Conservation (phyloP, 352 stramenopile species). For the Phytophthora litchii region DNA sequence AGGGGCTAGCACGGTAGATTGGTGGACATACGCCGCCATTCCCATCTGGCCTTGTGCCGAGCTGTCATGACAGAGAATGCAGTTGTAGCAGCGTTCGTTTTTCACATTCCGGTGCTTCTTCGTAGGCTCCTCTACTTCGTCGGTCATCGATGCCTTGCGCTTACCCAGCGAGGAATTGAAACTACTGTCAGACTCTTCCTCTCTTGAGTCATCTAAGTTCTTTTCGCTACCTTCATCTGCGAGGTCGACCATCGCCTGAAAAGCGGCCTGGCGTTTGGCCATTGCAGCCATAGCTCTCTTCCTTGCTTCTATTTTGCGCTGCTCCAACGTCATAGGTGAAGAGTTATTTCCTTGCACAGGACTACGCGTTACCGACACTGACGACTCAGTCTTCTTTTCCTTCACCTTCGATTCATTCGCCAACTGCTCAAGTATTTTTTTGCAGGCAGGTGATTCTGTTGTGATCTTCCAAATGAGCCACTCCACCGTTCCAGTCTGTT, state of each 20-base stretch:
- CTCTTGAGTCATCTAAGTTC: conserved; percentile 30
- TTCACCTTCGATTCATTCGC: conserved; percentile 39
- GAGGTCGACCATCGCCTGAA: conserved; percentile 85
- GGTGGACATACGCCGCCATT: conserved; percentile 84
- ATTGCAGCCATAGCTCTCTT: conserved; percentile 81
- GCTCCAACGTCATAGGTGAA: conserved; percentile 60
- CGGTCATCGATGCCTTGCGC: conserved; percentile 41
- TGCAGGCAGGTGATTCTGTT: conserved; percentile 49
- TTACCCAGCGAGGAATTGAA: conserved; percentile 65
- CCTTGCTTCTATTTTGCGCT: conserved; percentile 79
- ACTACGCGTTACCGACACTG: conserved; percentile 3
- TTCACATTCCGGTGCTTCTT: conserved; percentile 60
- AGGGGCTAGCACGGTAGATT: conserved; percentile 83
- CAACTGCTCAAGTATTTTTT: conserved; percentile 40
- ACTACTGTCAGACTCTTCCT: conserved; percentile 36
- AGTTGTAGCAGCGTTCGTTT: conserved; percentile 62
- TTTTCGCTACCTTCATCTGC: conserved; percentile 49
- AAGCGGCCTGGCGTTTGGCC: conserved; percentile 82
- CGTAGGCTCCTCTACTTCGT: conserved; percentile 34
- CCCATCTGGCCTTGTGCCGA: conserved; percentile 85
- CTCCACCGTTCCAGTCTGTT: conserved; percentile 74
- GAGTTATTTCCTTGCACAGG: conserved; percentile 8
- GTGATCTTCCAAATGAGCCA: conserved; percentile 78
- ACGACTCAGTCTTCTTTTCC: conserved; percentile 22
- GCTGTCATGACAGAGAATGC: conserved; percentile 87